These are phyloP conservation scores for Ochromonas danica DNA, from an alignment of 108 stramenopile genomes.

Conservation along the genomic window DNA sequence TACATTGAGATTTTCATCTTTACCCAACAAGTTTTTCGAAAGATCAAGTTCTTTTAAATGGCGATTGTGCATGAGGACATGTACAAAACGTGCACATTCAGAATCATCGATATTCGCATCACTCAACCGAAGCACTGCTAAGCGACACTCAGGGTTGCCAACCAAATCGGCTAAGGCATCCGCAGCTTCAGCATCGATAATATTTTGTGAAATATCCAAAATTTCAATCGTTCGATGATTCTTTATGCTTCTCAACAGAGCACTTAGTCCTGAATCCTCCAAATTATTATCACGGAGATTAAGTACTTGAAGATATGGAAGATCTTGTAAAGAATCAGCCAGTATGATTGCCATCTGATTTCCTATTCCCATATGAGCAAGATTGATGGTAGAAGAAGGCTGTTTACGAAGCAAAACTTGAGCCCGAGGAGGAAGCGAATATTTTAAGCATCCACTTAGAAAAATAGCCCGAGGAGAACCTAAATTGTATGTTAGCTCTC, in stretches of 20 bases:
- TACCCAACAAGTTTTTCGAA: constrained; percentile 40
- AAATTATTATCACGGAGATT: constrained; percentile 35
- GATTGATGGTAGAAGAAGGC: neutral
- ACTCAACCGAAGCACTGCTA: constrained; percentile 13
- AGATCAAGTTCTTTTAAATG: constrained; percentile 36
- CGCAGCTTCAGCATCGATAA: neutral
- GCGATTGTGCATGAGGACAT: constrained; percentile 30
- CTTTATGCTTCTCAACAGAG: neutral
- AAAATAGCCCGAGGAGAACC: constrained; percentile 23
- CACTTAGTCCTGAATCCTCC: constrained; percentile 22
- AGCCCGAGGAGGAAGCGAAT: neutral
- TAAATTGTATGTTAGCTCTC: neutral
- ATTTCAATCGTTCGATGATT: neutral
- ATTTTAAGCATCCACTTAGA: neutral
- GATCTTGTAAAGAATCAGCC: neutral
- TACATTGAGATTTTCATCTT: constrained; percentile 37
- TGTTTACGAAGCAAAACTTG: neutral
- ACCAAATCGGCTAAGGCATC: neutral
- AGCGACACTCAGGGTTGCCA: neutral
- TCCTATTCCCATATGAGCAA: constrained; percentile 11
- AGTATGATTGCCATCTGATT: neutral
- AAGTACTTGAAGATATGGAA: constrained; percentile 18
- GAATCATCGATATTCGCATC: constrained; percentile 41
- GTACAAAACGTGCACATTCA: constrained; percentile 37
- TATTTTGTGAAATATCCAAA: constrained; percentile 7